Evolutionary conservation across 495 filamentous ascomycete genomes (phyloP).

Genomic region (Neurospora sp.): DNA sequence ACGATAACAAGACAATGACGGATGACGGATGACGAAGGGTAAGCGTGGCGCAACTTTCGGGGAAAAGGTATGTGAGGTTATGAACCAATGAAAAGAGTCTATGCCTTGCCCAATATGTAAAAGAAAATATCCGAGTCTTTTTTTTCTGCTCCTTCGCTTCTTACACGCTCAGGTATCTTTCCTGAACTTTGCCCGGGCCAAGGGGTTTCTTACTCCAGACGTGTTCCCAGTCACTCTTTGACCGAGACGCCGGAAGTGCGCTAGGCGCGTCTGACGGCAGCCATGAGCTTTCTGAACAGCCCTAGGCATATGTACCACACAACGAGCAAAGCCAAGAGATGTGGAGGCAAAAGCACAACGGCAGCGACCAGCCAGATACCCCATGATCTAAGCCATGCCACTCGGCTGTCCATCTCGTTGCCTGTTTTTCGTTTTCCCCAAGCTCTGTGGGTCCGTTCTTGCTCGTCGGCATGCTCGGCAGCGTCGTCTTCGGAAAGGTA

Average conservation of each 20-base stretch:
- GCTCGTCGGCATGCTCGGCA: constrained; percentile 4
- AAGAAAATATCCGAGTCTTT: background rate
- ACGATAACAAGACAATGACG: background rate
- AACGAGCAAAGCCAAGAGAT: constrained; percentile 17
- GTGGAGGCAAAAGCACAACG: constrained; percentile 26
- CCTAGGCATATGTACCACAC: constrained; percentile 18
- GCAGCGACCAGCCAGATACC: constrained; percentile 18
- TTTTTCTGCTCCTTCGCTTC: background rate
- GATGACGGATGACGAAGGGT: background rate
- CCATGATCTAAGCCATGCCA: background rate
- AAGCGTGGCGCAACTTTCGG: background rate
- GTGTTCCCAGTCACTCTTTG: background rate
- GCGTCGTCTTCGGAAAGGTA: constrained; percentile 10
- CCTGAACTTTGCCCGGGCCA: background rate
- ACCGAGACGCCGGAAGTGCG: background rate
- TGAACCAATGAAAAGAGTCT: background rate
- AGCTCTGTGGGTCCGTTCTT: constrained; percentile 8
- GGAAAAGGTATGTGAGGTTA: background rate
- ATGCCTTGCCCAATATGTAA: background rate
- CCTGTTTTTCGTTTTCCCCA: constrained; percentile 18
- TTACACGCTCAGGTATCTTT: background rate
- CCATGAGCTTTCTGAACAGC: constrained; percentile 6
- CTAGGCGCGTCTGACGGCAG: background rate
- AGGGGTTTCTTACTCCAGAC: background rate
- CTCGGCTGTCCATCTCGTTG: constrained; percentile 18